Evolutionary conservation across 768 basidiomycete species (phyloP), one percentile per base, ranked within the genome.

Genomic region (Leccinum boreale): DNA sequence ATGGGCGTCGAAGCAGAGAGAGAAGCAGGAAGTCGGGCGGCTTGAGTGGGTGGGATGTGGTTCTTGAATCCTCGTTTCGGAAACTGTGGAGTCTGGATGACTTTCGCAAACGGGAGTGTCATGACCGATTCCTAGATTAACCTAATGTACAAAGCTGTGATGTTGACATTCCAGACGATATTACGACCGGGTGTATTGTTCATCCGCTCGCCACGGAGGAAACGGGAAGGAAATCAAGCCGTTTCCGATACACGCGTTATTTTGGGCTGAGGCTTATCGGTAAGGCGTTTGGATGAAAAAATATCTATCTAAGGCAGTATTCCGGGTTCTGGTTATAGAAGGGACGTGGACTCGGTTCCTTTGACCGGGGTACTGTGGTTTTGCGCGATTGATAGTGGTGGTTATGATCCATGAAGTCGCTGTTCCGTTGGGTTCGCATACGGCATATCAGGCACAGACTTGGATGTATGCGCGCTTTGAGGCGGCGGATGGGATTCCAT

Each of bases 241-340:
- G 11, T 45, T 7, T 45, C 29, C 55, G 28, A 24, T 14, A n/a
- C 53, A 56, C 10, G 55, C 11, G 14, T 35, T 53, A 49, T 44
- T 47, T 53, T 35, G 24, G 51, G 51, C 11, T 55, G n/a, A 24
- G 33, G 52, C 59, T 62, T 50, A 62, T 60, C 60, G 26, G 28
- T 12, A 21, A 15, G 29, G 23, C 24, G 17, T n/a, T 33, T 11
- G 23, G 31, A 47, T 47, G 42, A 44, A 44, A 44, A 44, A 44
- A 52, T 17, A 23, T 31, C 46, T 39, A 47, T 57, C 35, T 39
- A 28, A n/a, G 26, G 23, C 19, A 5, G 7, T 36, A 23, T 52
- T 48, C 21, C 10, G 19, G 50, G 7, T 47, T 50, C 55, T 50
- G 33, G 29, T 61, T 61, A 28, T 24, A 53, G 59, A 42, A 45